phyloP scores from a whole-genome alignment of 2,329 filamentous ascomycete species.

The Thermoascus crustaceus region DNA sequence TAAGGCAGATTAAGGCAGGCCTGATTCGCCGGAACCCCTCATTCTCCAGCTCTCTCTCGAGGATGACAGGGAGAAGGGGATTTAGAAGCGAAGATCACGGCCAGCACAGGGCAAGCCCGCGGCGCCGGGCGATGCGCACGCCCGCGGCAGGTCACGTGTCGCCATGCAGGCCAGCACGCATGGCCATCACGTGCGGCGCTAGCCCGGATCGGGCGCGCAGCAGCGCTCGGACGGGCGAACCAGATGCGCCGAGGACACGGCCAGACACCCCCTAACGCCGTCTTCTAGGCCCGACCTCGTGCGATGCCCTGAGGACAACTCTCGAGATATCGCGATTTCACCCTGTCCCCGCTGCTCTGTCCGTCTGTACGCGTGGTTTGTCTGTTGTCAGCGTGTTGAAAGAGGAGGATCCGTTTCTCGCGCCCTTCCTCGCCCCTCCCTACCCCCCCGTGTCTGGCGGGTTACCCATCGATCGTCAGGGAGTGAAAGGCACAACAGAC shows the following conservation, averaged over 20 bases:
- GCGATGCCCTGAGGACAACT: background rate
- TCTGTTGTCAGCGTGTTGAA: no score
- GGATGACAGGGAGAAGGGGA: no score
- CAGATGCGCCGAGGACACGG: background rate
- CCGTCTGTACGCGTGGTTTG: no score
- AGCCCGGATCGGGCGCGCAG: background rate
- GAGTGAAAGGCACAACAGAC: background rate
- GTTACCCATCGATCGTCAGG: constrained; percentile 1
- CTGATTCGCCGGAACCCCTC: no score
- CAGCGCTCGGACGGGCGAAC: background rate
- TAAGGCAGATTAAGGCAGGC: no score
- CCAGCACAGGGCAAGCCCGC: no score
- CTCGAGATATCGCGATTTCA: background rate
- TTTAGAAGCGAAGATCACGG: no score
- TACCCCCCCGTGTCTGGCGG: background rate
- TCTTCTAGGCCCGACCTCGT: background rate
- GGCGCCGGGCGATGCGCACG: background rate
- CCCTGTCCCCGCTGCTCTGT: background rate
- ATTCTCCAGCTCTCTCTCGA: no score
- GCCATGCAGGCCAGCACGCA: background rate
- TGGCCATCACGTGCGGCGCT: background rate
- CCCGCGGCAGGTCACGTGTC: constrained; percentile 1
- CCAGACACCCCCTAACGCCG: constrained; percentile 1
- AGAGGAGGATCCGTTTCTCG: background rate
- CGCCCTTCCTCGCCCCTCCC: background rate